Percentiles rank a stretch among this genome's conserved stretches.
Evolutionary conservation across 768 basidiomycete species (phyloP).

Genomic region (Rhodotorula taiwanensis): DNA sequence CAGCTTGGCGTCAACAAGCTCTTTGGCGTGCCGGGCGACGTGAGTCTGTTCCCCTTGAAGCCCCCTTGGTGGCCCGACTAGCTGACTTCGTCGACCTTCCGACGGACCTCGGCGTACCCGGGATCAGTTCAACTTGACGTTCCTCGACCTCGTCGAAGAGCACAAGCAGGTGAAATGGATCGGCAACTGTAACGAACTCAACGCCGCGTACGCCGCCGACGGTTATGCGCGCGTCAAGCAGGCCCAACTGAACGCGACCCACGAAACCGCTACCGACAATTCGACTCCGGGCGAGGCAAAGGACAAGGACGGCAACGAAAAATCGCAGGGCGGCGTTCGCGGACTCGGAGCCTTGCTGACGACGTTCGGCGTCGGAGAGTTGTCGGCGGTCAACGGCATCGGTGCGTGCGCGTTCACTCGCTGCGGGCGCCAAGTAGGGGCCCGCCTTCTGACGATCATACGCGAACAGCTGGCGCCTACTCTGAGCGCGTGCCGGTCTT

Average conservation of each 20-base stretch:
- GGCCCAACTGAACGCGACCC: slow-evolving; percentile 27
- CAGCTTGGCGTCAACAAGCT: slow-evolving; percentile 26
- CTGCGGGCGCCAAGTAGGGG: too few relatives aligned
- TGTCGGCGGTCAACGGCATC: slow-evolving; percentile 77
- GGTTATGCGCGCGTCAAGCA: slow-evolving; percentile 86
- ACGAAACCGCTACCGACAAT: slow-evolving; percentile 5
- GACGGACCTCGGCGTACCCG: slow-evolving; percentile 10
- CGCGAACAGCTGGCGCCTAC: slow-evolving; percentile 46
- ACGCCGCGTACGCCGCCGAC: slow-evolving; percentile 74
- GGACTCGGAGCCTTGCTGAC: slow-evolving; percentile 47
- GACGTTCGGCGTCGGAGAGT: slow-evolving; percentile 88
- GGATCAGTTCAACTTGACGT: slow-evolving; percentile 36
- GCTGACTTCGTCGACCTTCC: neutral
- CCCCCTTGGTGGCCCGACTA: too few relatives aligned
- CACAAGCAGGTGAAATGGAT: slow-evolving; percentile 33
- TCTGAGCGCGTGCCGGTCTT: slow-evolving; percentile 85
- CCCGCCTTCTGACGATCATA: too few relatives aligned
- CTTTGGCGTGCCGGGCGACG: slow-evolving; percentile 32
- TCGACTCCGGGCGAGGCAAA: slow-evolving; percentile 4
- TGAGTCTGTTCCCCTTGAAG: neutral
- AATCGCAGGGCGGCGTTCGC: slow-evolving; percentile 32
- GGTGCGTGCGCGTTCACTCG: slow-evolving; percentile 47
- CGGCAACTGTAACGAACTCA: slow-evolving; percentile 42
- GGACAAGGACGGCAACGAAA: neutral
- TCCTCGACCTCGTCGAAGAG: slow-evolving; percentile 35